phyloP scores from a whole-genome alignment of 768 basidiomycete genomes.

The Suillus brevipes region DNA sequence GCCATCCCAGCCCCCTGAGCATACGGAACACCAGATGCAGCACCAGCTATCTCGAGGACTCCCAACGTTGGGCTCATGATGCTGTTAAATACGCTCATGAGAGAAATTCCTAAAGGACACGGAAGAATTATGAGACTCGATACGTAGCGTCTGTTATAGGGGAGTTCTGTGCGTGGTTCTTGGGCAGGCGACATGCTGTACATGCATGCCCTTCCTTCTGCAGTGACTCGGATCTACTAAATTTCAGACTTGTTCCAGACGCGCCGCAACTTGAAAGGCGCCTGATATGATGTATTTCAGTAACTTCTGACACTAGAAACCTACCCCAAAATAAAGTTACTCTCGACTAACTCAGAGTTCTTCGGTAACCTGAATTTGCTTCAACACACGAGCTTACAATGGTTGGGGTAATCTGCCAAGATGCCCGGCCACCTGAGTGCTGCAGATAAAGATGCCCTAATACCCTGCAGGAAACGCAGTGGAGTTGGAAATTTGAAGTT shows the following conservation, averaged over 20 bases:
- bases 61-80: conserved; percentile 22
- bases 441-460: background rate
- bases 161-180: background rate
- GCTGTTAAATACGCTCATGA: background rate
- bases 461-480: background rate
- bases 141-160: background rate
- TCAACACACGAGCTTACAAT: background rate
- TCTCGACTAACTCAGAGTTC: background rate
- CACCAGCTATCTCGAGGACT: conserved; percentile 44
- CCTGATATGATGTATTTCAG: background rate
- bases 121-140: background rate
- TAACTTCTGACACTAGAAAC: background rate
- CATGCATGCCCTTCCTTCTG: background rate
- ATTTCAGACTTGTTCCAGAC: background rate
- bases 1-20: conserved; percentile 44
- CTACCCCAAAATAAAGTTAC: background rate
- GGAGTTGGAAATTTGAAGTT: background rate
- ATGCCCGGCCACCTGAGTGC: too few species aligned
- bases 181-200: background rate
- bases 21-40: conserved; percentile 46
- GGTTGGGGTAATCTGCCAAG: too few species aligned
- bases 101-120: background rate
- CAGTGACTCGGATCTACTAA: background rate
- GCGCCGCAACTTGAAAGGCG: background rate
- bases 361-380: background rate